Evolutionary conservation across 2,329 filamentous ascomycete species (phyloP), one percentile per base, ranked within the genome.

Genomic region (Bimuria novae-zelandiae): DNA sequence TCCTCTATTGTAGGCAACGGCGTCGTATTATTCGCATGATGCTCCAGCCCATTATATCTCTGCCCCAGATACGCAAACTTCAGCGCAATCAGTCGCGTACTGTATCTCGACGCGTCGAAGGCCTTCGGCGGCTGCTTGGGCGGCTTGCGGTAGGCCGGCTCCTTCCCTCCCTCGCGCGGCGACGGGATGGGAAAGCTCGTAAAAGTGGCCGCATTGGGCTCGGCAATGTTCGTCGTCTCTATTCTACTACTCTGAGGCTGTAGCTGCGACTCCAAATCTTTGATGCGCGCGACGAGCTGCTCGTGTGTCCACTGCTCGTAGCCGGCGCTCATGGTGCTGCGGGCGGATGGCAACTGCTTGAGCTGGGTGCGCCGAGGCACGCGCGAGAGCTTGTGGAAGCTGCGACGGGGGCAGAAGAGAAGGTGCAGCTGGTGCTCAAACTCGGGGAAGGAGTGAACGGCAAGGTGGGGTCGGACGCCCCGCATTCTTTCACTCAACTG

Each of bases 51-150:
- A 74, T 94, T 93, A 74, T 97, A 99, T 50, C 85, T 84, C 71
- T 90, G 89, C 41, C 94, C 94, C 30, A 97, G 78, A 72, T 99
- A 99, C 33, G 94, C 92, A 57, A 99, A 86, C 74, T 97, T 97
- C 54, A 99, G 79, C 7, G 93, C 94, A 58, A 99, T 89, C 55
- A 88, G 85, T 41, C 94, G 85, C 1, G 91, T 95, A 30, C 84
- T 83, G 73, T 97, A 96, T 68, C 86, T 89, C 12, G 85, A 86
- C 0, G 90, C 85, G 70, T 97, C 90, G 67, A 96, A 87, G 46
- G 79, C 78, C 57, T 81, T 77, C 22, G 72, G 65, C 36, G 69
- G 61, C n/a, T 75, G 72, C 46, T 70, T 71, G 21, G 60, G 57
- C n/a, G 66, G 56, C 48, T 68, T 71, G 47, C 63, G 64, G 49